Conservation (phyloP, 148 eudicot genomes). For the Simmondsia chinensis region DNA sequence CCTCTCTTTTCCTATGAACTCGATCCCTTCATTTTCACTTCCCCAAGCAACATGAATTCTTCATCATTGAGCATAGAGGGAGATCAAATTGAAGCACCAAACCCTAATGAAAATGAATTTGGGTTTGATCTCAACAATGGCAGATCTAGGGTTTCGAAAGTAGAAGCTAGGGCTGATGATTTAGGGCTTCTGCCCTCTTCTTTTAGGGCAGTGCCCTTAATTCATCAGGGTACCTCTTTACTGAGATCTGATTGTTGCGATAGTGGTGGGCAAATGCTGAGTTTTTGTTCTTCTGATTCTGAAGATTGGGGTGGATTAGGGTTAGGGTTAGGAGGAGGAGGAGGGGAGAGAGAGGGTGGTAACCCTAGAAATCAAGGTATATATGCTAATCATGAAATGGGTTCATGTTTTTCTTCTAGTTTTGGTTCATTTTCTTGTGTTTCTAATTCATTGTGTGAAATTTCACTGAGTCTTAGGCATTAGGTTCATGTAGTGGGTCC, state of each 20-base stretch:
- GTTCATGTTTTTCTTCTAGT: too few relatives aligned
- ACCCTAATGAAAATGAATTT: constrained; percentile 32
- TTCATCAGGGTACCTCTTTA: constrained; percentile 8
- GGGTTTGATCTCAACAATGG: constrained; percentile 34
- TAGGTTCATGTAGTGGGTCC: too few relatives aligned
- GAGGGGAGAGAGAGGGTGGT: too few relatives aligned
- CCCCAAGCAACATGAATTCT: constrained; percentile 17
- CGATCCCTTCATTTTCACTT: constrained; percentile 6
- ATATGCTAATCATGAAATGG: too few relatives aligned
- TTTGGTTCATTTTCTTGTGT: too few relatives aligned
- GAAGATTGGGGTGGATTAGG: too few relatives aligned
- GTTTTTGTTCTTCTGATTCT: constrained; percentile 45
- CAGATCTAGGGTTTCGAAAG: constrained; percentile 44
- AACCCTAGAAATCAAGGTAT: too few relatives aligned
- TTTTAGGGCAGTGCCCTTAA: constrained; percentile 3
- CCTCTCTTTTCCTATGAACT: constrained; percentile 7
- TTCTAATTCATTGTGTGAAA: too few relatives aligned
- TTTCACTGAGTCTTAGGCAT: too few relatives aligned
- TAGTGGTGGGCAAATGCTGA: constrained; percentile 39
- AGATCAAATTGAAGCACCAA: constrained; percentile 1
- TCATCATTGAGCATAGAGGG: constrained; percentile 20
- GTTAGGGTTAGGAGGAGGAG: too few relatives aligned
- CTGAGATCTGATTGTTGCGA: constrained; percentile 31
- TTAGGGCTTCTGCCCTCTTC: constrained; percentile 6
- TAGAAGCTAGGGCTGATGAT: constrained; percentile 20